Evolutionary conservation across 2,329 filamentous ascomycete species (phyloP).

Genomic region (Aspergillus jensenii): DNA sequence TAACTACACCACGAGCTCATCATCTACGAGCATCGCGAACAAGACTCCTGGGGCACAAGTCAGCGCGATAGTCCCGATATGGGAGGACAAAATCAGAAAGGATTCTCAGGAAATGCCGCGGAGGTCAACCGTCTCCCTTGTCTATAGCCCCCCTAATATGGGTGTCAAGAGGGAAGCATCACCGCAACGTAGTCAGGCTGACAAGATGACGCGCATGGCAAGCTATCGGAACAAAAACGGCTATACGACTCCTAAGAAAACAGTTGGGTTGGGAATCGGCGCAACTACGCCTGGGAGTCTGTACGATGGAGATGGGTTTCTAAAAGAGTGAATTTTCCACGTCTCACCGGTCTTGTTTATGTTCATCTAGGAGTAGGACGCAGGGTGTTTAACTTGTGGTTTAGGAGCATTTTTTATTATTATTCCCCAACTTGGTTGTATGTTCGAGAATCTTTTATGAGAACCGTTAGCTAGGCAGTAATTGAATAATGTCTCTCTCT

Average conservation of each 20-base stretch:
- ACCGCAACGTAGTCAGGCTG: conserved; percentile 2
- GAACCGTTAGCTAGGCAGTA: conserved; percentile 3
- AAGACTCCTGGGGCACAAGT: conserved; percentile 17
- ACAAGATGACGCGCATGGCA: conserved; percentile 17
- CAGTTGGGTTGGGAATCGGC: conserved; percentile 29
- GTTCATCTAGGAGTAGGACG: background rate
- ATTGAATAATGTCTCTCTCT: background rate
- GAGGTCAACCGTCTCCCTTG: conserved; percentile 16
- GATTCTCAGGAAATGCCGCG: conserved; percentile 11
- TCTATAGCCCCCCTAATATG: conserved; percentile 14
- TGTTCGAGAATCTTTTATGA: background rate
- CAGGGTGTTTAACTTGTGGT: background rate
- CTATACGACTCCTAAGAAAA: conserved; percentile 29
- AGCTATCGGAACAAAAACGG: conserved; percentile 17
- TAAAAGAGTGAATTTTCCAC: conserved; percentile 30
- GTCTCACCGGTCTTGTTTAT: background rate
- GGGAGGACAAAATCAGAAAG: conserved; percentile 35
- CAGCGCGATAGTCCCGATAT: conserved; percentile 37
- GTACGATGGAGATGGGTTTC: conserved; percentile 45
- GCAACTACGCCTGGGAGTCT: conserved; percentile 46
- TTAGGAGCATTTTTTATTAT: background rate
- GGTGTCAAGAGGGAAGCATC: conserved; percentile 6
- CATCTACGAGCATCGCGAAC: conserved; percentile 10
- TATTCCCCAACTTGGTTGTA: background rate
- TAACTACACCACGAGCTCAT: background rate